phyloP scores from a whole-genome alignment of 2,329 filamentous ascomycete species.

The Myriosclerotinia curreyana region DNA sequence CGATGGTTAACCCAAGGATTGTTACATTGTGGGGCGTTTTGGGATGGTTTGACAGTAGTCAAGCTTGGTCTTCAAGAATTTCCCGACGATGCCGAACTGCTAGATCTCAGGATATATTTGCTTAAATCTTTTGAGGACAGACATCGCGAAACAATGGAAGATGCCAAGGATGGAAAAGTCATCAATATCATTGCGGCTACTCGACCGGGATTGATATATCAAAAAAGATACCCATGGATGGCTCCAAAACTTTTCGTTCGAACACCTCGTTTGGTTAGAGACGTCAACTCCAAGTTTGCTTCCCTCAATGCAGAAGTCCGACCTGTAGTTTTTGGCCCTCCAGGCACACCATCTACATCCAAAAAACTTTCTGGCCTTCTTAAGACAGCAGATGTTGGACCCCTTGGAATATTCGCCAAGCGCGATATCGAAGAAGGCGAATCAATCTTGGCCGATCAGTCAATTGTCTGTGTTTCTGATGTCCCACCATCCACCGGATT shows the following conservation, averaged over 20 bases:
- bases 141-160: neutral
- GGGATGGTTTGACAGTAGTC: conserved; percentile 29
- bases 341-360: neutral
- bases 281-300: conserved; percentile 27
- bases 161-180: neutral
- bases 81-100: conserved; percentile 27
- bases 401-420: conserved; percentile 35
- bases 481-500: conserved; percentile 22
- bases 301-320: conserved; percentile 23
- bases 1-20: conserved; percentile 27
- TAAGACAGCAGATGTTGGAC: conserved; percentile 30
- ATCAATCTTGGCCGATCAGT: conserved; percentile 31
- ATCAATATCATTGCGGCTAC: conserved; percentile 9
- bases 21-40: conserved; percentile 28
- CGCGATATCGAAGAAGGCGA: conserved; percentile 32
- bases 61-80: conserved; percentile 23
- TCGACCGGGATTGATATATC: conserved; percentile 29
- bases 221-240: conserved; percentile 36
- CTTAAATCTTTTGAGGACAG: conserved; percentile 23
- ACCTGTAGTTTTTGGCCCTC: conserved; percentile 26
- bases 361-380: neutral
- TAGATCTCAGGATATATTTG: conserved; percentile 13
- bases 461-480: conserved; percentile 26
- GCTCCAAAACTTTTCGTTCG: conserved; percentile 27
- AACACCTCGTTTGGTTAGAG: conserved; percentile 25